Conservation (phyloP, 257 asterid species). For the Solanum corneliomulleri region DNA sequence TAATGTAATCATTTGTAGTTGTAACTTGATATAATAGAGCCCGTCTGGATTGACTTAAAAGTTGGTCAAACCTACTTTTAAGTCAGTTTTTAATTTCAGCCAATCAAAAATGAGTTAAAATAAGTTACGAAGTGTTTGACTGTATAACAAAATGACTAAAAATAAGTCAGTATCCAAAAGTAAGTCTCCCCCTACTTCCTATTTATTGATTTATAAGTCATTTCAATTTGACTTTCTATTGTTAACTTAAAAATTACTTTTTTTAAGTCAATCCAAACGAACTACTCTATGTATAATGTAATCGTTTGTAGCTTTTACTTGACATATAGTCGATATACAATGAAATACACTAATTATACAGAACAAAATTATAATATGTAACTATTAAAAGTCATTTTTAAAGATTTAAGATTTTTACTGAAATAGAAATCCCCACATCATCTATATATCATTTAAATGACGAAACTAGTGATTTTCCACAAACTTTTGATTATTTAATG, state of each 20-base stretch:
- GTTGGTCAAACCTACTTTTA: too few relatives aligned
- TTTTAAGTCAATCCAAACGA: too few relatives aligned
- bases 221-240: too few relatives aligned
- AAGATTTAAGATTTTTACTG: background rate
- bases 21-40: background rate
- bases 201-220: too few relatives aligned
- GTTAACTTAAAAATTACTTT: too few relatives aligned
- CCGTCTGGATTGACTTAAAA: too few relatives aligned
- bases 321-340: background rate
- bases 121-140: too few relatives aligned
- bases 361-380: background rate
- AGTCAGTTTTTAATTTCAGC: too few relatives aligned
- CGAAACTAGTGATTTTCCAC: background rate
- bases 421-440: background rate
- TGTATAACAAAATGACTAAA: too few relatives aligned
- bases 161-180: too few relatives aligned
- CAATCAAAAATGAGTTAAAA: too few relatives aligned
- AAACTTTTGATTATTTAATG: background rate
- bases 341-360: background rate
- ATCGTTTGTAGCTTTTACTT: background rate
- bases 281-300: background rate
- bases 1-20: background rate
- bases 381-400: background rate
- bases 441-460: background rate
- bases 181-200: too few relatives aligned